Percentiles rank a stretch among this genome's conserved stretches.
phyloP scores from a whole-genome alignment of 2,329 filamentous ascomycete genomes.

The Periconia digitata region DNA sequence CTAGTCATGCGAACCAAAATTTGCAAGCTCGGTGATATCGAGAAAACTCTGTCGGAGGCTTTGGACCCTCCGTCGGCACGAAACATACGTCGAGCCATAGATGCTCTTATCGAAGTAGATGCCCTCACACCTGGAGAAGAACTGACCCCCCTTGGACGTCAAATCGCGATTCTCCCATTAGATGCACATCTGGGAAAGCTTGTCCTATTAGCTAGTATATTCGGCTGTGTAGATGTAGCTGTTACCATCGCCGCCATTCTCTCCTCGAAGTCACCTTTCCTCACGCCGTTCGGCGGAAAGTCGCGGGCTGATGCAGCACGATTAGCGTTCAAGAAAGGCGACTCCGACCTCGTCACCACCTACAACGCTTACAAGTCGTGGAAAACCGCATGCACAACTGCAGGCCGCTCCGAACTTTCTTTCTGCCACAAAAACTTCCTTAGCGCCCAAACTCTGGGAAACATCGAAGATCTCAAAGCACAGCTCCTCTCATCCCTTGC shows the following conservation, averaged over 20 bases:
- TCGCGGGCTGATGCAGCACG: slow-evolving; percentile 79
- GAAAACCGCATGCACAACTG: slow-evolving; percentile 76
- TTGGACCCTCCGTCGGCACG: slow-evolving; percentile 87
- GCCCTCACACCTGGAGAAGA: slow-evolving; percentile 81
- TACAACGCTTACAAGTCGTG: slow-evolving; percentile 93
- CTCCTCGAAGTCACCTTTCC: slow-evolving; percentile 92
- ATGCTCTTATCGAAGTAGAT: slow-evolving; percentile 89
- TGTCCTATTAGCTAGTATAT: slow-evolving; percentile 81
- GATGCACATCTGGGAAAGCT: slow-evolving; percentile 96
- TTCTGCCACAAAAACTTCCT: slow-evolving; percentile 97
- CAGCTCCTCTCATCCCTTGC: slow-evolving; percentile 83
- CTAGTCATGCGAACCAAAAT: slow-evolving; percentile 96
- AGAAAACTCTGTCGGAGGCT: slow-evolving; percentile 83
- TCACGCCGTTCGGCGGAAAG: slow-evolving; percentile 80
- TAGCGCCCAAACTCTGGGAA: slow-evolving; percentile 80
- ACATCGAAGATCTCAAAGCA: slow-evolving; percentile 94
- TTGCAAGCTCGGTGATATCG: slow-evolving; percentile 91
- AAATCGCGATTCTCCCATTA: slow-evolving; percentile 84
- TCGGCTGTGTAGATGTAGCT: slow-evolving; percentile 87
- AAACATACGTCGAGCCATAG: slow-evolving; percentile 90
- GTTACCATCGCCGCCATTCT: slow-evolving; percentile 91
- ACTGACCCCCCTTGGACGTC: slow-evolving; percentile 80
- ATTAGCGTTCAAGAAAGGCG: slow-evolving; percentile 75
- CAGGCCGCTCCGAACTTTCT: slow-evolving; percentile 73
- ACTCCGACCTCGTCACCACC: slow-evolving; percentile 88